Evolutionary conservation across 306 rosid species (phyloP), one percentile per base, ranked within the genome.

Genomic region (Dicorynia guianensis): DNA sequence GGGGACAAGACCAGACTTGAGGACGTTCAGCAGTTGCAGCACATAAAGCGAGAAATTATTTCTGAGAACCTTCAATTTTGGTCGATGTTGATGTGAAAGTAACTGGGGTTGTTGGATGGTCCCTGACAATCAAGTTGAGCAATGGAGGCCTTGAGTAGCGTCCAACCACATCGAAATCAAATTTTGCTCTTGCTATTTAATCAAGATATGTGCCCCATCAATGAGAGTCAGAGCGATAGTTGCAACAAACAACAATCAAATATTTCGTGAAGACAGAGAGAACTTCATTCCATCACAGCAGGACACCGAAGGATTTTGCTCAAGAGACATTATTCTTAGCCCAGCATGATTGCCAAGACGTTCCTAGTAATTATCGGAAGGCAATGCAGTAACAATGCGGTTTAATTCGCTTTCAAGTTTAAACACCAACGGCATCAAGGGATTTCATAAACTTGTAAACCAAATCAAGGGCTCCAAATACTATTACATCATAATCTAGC

Each of bases 151-250:
- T 87, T 42, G 96, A 80, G 73, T 87, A 95, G 81, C 92, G 97
- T 77, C 98, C 98, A 53, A 92, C 93, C 85, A 92, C 98, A 53
- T 95, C 97, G 36, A 95, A 95, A 85, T 70, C 92, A 44, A 92
- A 88, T 84, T 92, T 95, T 5, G 79, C 96, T 74, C 93, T 83
- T 2, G 87, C 96, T 76, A 92, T 87, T 53, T 92, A 97, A 61
- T 97, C 98, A 44, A 92, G 79, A 90, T 95, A 96, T 90, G 80
- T 9, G 59, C 69, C 63, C 35, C 74, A 76, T 66, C 68, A 47
- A 36, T 72, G 73, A 47, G 25, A 59, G 53, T 66, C 72, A 69
- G 60, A 50, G n/a, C 11, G 46, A 25, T 17, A 50, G 17, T 33
- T 60, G 34, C 59, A 67, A 52, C 42, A 35, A 5, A 1, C 18